Evolutionary conservation across 2,329 filamentous ascomycete genomes (phyloP), one percentile per base, ranked within the genome.

Genomic region (Beauveria sp.): DNA sequence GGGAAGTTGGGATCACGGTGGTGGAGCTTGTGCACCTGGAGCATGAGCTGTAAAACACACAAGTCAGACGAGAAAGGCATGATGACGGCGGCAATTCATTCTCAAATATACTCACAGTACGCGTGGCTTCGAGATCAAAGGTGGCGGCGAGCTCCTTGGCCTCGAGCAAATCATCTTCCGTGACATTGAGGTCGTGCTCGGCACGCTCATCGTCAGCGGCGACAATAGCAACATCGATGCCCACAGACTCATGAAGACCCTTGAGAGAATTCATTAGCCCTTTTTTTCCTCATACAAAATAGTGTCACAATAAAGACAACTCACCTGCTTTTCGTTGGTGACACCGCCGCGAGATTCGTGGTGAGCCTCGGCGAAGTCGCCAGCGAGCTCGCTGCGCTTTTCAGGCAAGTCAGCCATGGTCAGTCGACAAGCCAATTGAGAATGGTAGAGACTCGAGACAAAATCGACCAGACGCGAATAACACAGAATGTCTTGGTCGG

Each of bases 111-210:
- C 63, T 51, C 53, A 65, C 63, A 28, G 62, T 62, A 50, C 63
- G 63, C 34, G 68, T 70, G 53, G 67, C 69, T 37, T 69, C 71
- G 41, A 67, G 65, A 40, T 61, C 68, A 63, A 69, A 66, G 57
- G 22, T 66, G 57, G 60, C 66, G 16, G 70, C 71, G 40, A 69
- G 61, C 40, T 68, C 70, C 61, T 69, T 71, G 40, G 70, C 71
- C 59, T 73, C 67, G 8, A 69, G 63, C 34, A 73, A 65, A 63
- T 73, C 71, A 37, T 69, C 64, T 56, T 70, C 70, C 9, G 72
- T 71, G 12, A 71, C 70, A 53, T 71, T 71, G 52, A 73, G 67
- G n/a, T 62, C 60, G 20, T 55, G 53, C 55, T 62, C 60, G 18
- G 60, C 54, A 16, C n/a, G 22, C 14, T 62, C 52, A 22, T 62